Evolutionary conservation across 1,284 basidiomycete genomes (phyloP), one percentile per base, ranked within the genome.

Genomic region (Stereum hirsutum): DNA sequence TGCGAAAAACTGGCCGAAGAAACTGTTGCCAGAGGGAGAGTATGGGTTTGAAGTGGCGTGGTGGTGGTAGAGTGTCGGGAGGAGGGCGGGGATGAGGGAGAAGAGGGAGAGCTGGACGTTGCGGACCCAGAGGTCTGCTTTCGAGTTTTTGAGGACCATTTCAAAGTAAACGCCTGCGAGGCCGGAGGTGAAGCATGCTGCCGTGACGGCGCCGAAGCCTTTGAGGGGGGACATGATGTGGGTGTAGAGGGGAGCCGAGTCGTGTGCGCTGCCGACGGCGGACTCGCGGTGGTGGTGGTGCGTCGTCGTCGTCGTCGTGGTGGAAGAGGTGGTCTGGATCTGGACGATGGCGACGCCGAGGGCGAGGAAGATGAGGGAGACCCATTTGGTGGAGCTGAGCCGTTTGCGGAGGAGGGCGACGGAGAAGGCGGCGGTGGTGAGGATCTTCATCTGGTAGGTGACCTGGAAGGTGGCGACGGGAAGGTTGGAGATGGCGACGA

Each of bases 91-190:
- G 36, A 94, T 67, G 36, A 99, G 74, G 21, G 91, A 95, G 68
- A 97, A 98, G 46, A 92, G 72, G 20, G 92, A 96, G 11, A 99
- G 76, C 60, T 98, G 95, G 41, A 96, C 89, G 64, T 98, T 99
- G 54, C 95, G 85, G 44, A 95, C 84, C 94, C 94, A 97, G 6
- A 98, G 75, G 62, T 96, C 92, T 15, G 81, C 78, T 52, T 81
- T 79, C 8, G 88, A 89, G 52, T 80, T 84, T 66, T 98, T 98
- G 57, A 98, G 72, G 15, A 98, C 90, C 83, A 94, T 93, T 68
- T 98, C 95, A 55, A 98, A 97, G 68, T 98, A 98, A 23, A 97
- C 95, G 11, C 95, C 94, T 0, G 95, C 95, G n/a, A 98, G 79
- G 27, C 95, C 95, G 0, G 92, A 96, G 0, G 93, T 97, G 64